phyloP scores from a whole-genome alignment of 2,329 filamentous ascomycete genomes.

The Fusarium euwallaceae region DNA sequence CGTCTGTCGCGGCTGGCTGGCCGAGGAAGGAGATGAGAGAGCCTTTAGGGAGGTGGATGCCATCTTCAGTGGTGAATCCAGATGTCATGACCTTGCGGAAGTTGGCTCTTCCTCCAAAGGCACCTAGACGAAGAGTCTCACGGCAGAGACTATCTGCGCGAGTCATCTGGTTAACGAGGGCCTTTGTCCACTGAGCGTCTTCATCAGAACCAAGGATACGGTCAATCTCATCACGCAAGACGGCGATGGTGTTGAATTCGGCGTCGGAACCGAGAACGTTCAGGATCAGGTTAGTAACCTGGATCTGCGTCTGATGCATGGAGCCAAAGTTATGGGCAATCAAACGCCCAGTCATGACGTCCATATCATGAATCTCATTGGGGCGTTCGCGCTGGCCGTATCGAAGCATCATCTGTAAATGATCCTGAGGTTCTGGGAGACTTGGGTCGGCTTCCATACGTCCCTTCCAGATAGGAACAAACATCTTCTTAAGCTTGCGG shows the following conservation, averaged over 20 bases:
- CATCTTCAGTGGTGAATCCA: conserved; percentile 50
- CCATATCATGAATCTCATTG: conserved; percentile 50
- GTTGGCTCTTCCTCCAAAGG: conserved; percentile 47
- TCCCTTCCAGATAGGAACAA: conserved; percentile 40
- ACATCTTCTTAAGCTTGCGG: conserved; percentile 45
- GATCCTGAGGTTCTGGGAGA: conserved; percentile 51
- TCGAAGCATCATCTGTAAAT: conserved; percentile 58
- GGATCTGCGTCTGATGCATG: conserved; percentile 57
- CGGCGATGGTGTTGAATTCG: conserved; percentile 53
- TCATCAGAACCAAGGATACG: conserved; percentile 46
- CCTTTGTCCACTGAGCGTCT: conserved; percentile 54
- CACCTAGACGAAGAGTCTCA: conserved; percentile 57
- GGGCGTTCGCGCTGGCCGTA: conserved; percentile 55
- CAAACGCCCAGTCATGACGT: conserved; percentile 50
- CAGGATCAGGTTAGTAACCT: conserved; percentile 56
- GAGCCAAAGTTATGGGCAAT: conserved; percentile 52
- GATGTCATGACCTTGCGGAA: conserved; percentile 49
- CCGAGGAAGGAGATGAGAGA: conserved; percentile 51
- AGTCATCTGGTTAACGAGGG: conserved; percentile 53
- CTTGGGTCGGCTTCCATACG: conserved; percentile 29
- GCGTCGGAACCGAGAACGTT: conserved; percentile 53
- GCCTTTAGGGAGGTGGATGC: conserved; percentile 49
- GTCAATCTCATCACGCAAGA: conserved; percentile 55
- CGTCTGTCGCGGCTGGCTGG: conserved; percentile 49
- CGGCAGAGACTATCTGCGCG: conserved; percentile 57